Evolutionary conservation across 2,329 filamentous ascomycete species (phyloP).

Genomic region (Colletotrichum trifolii): DNA sequence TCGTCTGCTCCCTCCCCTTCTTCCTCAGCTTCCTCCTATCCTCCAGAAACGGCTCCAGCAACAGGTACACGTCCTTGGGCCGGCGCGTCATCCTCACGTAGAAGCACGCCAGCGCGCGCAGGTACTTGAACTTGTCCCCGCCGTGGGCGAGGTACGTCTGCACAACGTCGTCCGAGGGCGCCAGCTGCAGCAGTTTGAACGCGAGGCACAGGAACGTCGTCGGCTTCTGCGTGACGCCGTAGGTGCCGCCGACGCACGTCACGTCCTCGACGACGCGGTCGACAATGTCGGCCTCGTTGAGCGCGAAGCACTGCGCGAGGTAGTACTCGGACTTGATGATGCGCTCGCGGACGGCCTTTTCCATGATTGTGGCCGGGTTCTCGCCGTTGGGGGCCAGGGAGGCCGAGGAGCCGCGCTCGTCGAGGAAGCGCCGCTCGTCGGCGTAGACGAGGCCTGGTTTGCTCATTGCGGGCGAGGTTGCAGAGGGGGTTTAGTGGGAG

Average conservation of each 20-base stretch:
- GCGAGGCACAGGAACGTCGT: constrained; percentile 93
- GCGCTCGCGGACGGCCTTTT: constrained; percentile 94
- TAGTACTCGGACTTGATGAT: constrained; percentile 97
- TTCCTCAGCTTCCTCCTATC: constrained; percentile 87
- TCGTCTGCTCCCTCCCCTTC: constrained; percentile 78
- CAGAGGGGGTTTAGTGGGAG: constrained; percentile 26
- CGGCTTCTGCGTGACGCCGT: constrained; percentile 84
- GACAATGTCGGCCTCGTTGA: constrained; percentile 86
- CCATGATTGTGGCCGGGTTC: constrained; percentile 95
- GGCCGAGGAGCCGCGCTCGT: constrained; percentile 86
- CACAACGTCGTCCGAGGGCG: constrained; percentile 82
- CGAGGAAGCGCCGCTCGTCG: constrained; percentile 84
- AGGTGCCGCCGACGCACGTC: constrained; percentile 86
- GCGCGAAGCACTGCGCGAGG: constrained; percentile 97
- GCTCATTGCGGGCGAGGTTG: constrained; percentile 42
- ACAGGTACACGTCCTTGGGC: constrained; percentile 81
- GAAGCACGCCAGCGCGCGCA: constrained; percentile 89
- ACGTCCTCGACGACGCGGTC: constrained; percentile 89
- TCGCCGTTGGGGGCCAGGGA: constrained; percentile 84
- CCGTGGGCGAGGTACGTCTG: constrained; percentile 82
- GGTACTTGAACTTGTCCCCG: constrained; percentile 84
- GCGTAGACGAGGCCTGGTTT: constrained; percentile 73
- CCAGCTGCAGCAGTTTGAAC: constrained; percentile 93
- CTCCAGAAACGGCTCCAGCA: constrained; percentile 83
- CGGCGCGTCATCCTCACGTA: constrained; percentile 91